A percentile compares a stretch with the other conserved stretches of the same genome.
These are phyloP conservation scores for Calonectria fujianensis DNA, from an alignment of 2,329 filamentous ascomycete genomes.

Conservation along the genomic window DNA sequence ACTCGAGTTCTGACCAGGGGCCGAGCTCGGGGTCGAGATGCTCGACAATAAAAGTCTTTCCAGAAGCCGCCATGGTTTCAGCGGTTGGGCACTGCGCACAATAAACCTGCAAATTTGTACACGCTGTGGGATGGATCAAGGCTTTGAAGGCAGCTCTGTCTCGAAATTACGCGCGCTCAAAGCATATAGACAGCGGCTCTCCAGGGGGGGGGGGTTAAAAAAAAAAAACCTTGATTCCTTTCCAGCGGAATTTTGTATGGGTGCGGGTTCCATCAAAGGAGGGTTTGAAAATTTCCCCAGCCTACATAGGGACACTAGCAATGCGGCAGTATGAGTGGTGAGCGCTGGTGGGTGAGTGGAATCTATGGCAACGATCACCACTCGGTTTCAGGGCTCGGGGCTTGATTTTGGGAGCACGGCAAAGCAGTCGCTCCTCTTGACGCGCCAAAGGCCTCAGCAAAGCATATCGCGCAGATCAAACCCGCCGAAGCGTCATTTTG, in stretches of 20 bases:
- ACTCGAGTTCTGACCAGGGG: constrained; percentile 95
- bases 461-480: background rate
- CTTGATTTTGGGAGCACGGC: constrained; percentile 20
- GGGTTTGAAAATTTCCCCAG: constrained; percentile 40
- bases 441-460: constrained; percentile 3
- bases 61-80: constrained; percentile 61
- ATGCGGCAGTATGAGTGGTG: constrained; percentile 30
- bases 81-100: constrained; percentile 8
- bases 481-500: background rate
- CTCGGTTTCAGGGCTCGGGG: constrained; percentile 25
- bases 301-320: constrained; percentile 27
- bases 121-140: constrained; percentile 8
- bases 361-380: constrained; percentile 30
- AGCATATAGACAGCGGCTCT: background rate
- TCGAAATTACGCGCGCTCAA: background rate
- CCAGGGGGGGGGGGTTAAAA: constrained; percentile 7
- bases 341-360: constrained; percentile 24
- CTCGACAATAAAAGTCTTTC: constrained; percentile 93
- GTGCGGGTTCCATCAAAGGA: constrained; percentile 14
- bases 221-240: background rate
- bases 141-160: background rate
- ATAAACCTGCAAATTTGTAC: constrained; percentile 15
- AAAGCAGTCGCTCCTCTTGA: constrained; percentile 7
- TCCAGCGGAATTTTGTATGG: constrained; percentile 11
- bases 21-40: constrained; percentile 97